These are phyloP conservation scores for Fusarium nelsonii DNA, from an alignment of 2,329 filamentous ascomycete genomes.

Conservation along the genomic window DNA sequence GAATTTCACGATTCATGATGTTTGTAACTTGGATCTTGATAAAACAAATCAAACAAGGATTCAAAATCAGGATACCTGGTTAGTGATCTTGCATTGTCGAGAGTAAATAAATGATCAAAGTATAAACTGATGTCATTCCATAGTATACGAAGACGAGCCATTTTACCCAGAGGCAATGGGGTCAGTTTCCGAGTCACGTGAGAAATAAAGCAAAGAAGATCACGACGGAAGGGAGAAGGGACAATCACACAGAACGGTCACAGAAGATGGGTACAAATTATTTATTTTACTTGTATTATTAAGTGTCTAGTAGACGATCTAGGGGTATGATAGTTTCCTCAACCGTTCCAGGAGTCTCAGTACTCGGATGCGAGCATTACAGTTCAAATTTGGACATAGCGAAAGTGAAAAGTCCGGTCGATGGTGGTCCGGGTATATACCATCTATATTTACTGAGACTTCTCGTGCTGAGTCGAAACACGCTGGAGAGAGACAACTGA, in stretches of 20 bases:
- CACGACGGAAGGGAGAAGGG: too few species aligned
- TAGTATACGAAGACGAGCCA: too few species aligned
- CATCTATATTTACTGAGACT: constrained; percentile 72
- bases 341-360: constrained; percentile 52
- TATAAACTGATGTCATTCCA: too few species aligned
- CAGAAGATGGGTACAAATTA: constrained; percentile 3
- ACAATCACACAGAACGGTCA: neutral
- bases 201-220: neutral
- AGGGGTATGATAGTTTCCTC: constrained; percentile 55
- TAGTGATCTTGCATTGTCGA: too few species aligned
- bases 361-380: constrained; percentile 55
- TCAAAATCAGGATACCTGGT: too few species aligned
- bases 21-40: too few species aligned
- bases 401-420: constrained; percentile 56
- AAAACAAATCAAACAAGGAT: too few species aligned
- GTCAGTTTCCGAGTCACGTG: neutral
- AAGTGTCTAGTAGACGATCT: constrained; percentile 57
- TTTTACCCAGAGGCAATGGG: too few species aligned
- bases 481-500: constrained; percentile 88
- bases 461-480: constrained; percentile 92
- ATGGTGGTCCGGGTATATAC: constrained; percentile 56
- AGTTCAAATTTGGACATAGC: constrained; percentile 57
- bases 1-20: constrained; percentile 58
- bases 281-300: constrained; percentile 61
- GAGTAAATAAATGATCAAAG: too few species aligned